Evolutionary conservation across 1,139 yeast genomes (phyloP).

Genomic region (Yamadazyma dendronema): DNA sequence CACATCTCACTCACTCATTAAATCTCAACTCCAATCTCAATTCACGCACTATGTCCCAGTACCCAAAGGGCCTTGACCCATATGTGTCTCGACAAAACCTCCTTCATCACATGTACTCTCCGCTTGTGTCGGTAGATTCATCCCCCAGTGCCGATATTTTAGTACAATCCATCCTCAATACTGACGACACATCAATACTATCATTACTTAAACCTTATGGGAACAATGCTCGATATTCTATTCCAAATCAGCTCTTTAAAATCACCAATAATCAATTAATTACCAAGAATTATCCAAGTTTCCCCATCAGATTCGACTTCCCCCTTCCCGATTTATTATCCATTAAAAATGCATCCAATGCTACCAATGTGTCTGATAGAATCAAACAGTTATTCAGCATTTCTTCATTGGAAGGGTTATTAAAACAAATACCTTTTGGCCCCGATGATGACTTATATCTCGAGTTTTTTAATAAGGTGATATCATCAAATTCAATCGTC

Average conservation of each 20-base stretch:
- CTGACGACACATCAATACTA: conserved; percentile 30
- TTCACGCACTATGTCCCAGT: conserved; percentile 14
- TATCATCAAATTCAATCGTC: conserved; percentile 61
- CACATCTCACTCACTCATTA: too few relatives aligned
- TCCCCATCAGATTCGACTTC: conserved; percentile 46
- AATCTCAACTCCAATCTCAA: neutral
- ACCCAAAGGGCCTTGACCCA: conserved; percentile 43
- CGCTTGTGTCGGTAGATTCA: conserved; percentile 54
- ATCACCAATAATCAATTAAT: conserved; percentile 43
- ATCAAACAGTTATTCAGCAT: conserved; percentile 39
- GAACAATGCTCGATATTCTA: conserved; percentile 43
- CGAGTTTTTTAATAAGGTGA: conserved; percentile 56
- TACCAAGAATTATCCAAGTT: conserved; percentile 42
- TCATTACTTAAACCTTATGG: conserved; percentile 45
- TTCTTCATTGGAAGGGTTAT: conserved; percentile 35
- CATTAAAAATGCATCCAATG: conserved; percentile 24
- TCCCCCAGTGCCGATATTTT: conserved; percentile 51
- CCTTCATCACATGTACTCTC: conserved; percentile 54
- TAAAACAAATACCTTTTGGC: conserved; percentile 19
- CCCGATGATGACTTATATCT: conserved; percentile 43
- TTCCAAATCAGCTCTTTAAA: conserved; percentile 36
- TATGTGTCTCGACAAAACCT: conserved; percentile 42
- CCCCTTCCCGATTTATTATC: conserved; percentile 40
- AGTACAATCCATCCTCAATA: conserved; percentile 34
- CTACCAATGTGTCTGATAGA: conserved; percentile 8